Base-by-base conservation (phyloP, 2,329 filamentous ascomycete genomes). In the Epichloe sp. region DNA sequence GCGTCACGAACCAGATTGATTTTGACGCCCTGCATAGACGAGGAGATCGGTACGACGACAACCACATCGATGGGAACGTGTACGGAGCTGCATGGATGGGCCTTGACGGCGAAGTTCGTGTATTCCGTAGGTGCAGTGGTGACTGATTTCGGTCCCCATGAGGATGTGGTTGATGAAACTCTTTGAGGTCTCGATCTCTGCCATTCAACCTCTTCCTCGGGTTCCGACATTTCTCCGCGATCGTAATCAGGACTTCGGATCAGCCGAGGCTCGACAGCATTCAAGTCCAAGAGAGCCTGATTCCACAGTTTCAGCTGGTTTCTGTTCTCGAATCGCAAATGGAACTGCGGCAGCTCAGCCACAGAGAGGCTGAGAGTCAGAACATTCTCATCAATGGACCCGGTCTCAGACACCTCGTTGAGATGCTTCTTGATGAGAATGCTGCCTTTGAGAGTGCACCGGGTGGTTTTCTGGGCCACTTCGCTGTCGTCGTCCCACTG, bases 11-110 rank as follows among this genome's bases (percentile, higher is more conserved):
- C 80, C 1, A 98, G 76, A 55, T 91, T 95, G 63, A 97, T 96
- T 71, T 98, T 98, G 54, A 98, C 80, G n/a, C 93, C 93, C 68
- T 97, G 93, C 91, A 97, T 98, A 0, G 93, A 97, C 1, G 91
- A 95, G 0, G 93, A 97, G 5, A 98, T 89, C 0, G 93, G 93
- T 36, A 98, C 90, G 21, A 98, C 93, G 0, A 97, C 88, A 0
- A 98, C 91, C 34, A 98, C 83, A 63, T 98, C 93, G 50, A 97
- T 80, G 2, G 93, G 91, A 15, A 97, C 88, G 63, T 98, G 93
- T 46, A 91, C 66, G 5, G 83, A 78, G 19, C 71, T 59, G 45
- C 55, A 69, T 54, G 68, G 70, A 8, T 58, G 59, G 51, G 70
- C 71, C 61, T 65, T 76, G 60, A 74, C 67, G 62, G 78, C 77